These are phyloP conservation scores for Kernera saxatilis DNA, from an alignment of 345 rosid species.

Conservation along the genomic window DNA sequence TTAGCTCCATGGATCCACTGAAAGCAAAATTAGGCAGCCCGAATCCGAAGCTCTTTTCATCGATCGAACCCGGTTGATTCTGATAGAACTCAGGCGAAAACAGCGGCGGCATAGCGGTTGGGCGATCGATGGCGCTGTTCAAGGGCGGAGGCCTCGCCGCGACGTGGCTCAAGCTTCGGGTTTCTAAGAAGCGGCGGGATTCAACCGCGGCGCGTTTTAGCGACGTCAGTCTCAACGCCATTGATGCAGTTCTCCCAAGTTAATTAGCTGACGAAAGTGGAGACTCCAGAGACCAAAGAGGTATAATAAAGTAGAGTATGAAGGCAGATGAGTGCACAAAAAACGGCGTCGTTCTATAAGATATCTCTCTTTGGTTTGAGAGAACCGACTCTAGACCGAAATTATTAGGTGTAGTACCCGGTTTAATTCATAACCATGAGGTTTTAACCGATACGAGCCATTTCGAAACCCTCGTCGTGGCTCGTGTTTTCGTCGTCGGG, in stretches of 20 bases:
- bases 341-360: background rate
- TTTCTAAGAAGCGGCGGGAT: constrained; percentile 15
- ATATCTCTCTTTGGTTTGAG: background rate
- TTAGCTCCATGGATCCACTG: constrained; percentile 73
- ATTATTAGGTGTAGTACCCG: background rate
- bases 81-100: constrained; percentile 12
- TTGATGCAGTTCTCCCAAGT: constrained; percentile 16
- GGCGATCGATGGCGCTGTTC: constrained; percentile 27
- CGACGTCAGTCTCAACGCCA: constrained; percentile 55
- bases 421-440: background rate
- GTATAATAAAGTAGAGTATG: background rate
- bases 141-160: constrained; percentile 44
- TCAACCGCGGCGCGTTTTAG: constrained; percentile 35
- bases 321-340: background rate
- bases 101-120: constrained; percentile 25
- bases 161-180: constrained; percentile 36
- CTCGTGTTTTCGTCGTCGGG: background rate
- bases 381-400: background rate
- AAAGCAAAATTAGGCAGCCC: constrained; percentile 43
- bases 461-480: constrained; percentile 16
- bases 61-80: constrained; percentile 25
- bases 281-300: background rate
- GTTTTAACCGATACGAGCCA: background rate
- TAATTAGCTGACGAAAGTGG: background rate
- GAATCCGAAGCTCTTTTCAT: constrained; percentile 22